Percentiles rank a stretch among this genome's conserved stretches.
Evolutionary conservation across 106 monocot genomes (phyloP).

Genomic region (Ottelia alismoides): DNA sequence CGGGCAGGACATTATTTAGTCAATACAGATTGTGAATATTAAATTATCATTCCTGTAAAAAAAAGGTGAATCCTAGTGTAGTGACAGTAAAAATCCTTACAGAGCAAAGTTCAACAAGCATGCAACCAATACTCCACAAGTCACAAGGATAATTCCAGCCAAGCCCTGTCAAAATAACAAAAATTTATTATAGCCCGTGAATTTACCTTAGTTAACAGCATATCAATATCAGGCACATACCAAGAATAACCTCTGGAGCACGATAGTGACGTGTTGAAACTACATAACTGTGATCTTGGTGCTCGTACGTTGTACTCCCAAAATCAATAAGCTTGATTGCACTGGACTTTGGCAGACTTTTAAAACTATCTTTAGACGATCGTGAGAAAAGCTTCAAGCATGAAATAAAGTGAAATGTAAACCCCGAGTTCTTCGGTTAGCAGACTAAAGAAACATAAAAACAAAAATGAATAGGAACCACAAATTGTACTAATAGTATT

Average conservation of each 20-base stretch:
- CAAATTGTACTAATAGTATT: not conserved
- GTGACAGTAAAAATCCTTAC: constrained; percentile 30
- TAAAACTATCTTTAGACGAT: constrained; percentile 44
- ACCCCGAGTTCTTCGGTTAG: no score
- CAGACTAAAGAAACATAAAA: constrained; percentile 6
- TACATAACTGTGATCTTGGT: constrained; percentile 95
- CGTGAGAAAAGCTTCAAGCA: constrained; percentile 35
- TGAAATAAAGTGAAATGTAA: no score
- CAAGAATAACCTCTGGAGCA: constrained; percentile 98
- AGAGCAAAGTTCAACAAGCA: constrained; percentile 90
- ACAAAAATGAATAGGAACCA: not conserved
- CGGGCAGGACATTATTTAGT: no score
- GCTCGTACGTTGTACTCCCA: constrained; percentile 95
- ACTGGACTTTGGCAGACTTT: constrained; percentile 80
- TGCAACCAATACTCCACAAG: constrained; percentile 98
- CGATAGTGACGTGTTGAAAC: constrained; percentile 96
- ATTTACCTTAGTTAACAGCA: not conserved
- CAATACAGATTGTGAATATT: no score
- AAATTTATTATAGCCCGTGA: constrained; percentile 3
- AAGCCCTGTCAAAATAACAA: constrained; percentile 42
- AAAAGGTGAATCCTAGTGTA: no score
- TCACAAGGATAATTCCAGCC: constrained; percentile 98
- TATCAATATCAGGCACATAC: constrained; percentile 42
- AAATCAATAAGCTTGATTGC: constrained; percentile 97
- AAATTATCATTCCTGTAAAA: no score